Evolutionary conservation across 2,329 filamentous ascomycete genomes (phyloP), one percentile per base, ranked within the genome.

Genomic region (Xylariaceae sp.): DNA sequence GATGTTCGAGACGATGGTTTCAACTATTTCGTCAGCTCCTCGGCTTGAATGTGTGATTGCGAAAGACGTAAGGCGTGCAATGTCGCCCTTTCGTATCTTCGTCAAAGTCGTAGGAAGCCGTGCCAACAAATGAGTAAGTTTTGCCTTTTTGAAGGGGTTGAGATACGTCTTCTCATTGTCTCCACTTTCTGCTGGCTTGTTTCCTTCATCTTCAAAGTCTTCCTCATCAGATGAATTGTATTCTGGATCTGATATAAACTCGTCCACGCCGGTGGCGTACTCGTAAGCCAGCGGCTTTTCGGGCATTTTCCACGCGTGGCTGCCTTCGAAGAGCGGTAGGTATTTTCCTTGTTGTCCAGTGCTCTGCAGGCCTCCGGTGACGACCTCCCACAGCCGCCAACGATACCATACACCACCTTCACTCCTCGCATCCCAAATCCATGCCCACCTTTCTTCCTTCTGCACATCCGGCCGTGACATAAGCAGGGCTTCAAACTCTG

Each of bases 191-290:
- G 69, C 66, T 12, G 73, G 74, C 34, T 75, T 75, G n/a, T 70
- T 71, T n/a, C 72, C 75, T 70, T 86, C 86, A 1, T 86, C 86
- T 12, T 87, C 86, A 26, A 78, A 76, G 24, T 90, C 87, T 55
- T 96, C 93, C 28, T 96, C 91, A 44, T 96, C 92, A 1, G 88
- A 91, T 0, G 91, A 94, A 70, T 93, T 87, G 73, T 96, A 96
- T 62, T 96, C 91, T 0, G 89, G 84, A 64, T 96, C 91, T 0
- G 89, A 91, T 2, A 92, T 84, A 61, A 96, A 89, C 55, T 96
- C 90, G 23, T 90, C 87, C 1, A 98, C 76, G 6, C 78, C 80
- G 0, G 90, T 92, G 2, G 84, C 85, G 67, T 91, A 96, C 72
- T 97, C 92, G 67, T 91, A 96, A 4, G 85, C 83, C n/a, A 96